A percentile compares a stretch with the other conserved stretches of the same genome.
These are phyloP conservation scores for Daldinia eschscholtzii DNA, from an alignment of 2,329 filamentous ascomycete species.

Conservation along the genomic window DNA sequence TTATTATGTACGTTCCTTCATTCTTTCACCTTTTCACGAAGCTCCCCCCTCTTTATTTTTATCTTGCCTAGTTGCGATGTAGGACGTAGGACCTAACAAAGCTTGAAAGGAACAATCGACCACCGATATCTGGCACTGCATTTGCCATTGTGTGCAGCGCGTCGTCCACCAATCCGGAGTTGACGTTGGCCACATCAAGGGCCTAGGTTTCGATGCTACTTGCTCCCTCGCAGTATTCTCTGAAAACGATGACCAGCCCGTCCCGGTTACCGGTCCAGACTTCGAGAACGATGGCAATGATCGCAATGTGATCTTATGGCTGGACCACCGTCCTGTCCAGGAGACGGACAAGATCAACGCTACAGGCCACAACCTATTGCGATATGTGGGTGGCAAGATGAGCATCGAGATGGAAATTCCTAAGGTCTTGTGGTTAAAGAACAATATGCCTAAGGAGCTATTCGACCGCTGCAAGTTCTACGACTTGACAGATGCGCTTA, in stretches of 20 bases:
- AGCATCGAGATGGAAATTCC: slow-evolving; percentile 99
- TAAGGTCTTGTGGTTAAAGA: slow-evolving; percentile 98
- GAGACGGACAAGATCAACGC: slow-evolving; percentile 95
- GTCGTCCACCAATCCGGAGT: slow-evolving; percentile 86
- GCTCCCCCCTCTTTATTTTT: slow-evolving; percentile 15
- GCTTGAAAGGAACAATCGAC: slow-evolving; percentile 88
- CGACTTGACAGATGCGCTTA: slow-evolving; percentile 91
- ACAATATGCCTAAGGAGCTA: slow-evolving; percentile 92
- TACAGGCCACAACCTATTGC: slow-evolving; percentile 90
- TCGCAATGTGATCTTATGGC: slow-evolving; percentile 96
- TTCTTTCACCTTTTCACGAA: background rate
- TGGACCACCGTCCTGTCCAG: slow-evolving; percentile 91
- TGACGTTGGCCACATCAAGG: slow-evolving; percentile 80
- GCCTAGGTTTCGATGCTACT: slow-evolving; percentile 98
- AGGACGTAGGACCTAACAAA: slow-evolving; percentile 24
- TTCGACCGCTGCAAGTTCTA: slow-evolving; percentile 98
- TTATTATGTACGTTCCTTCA: slow-evolving; percentile 71
- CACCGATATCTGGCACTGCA: slow-evolving; percentile 94
- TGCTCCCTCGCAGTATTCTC: slow-evolving; percentile 95
- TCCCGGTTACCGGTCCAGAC: slow-evolving; percentile 88
- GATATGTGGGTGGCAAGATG: slow-evolving; percentile 98
- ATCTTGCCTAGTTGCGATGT: slow-evolving; percentile 9
- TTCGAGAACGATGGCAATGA: slow-evolving; percentile 86
- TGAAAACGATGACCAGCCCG: slow-evolving; percentile 88
- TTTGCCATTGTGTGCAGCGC: slow-evolving; percentile 87